phyloP scores from a whole-genome alignment of 176 grass and related monocot species.

The Oryza glumipatula region DNA sequence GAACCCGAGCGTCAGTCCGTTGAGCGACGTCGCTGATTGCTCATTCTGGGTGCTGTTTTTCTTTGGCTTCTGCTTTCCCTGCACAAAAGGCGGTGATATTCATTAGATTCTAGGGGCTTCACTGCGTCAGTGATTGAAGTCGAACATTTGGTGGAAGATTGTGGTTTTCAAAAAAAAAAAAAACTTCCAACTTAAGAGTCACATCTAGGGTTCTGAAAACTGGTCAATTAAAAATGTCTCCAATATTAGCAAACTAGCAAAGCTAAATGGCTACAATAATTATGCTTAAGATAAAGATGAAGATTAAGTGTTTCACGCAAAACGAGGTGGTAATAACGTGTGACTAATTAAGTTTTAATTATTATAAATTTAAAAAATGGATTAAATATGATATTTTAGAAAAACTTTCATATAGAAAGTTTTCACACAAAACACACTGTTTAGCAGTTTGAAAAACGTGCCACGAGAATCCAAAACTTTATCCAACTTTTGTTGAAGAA shows the following conservation, averaged over 20 bases:
- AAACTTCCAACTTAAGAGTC: background rate
- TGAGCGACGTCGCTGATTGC: constrained; percentile 41
- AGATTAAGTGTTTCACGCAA: too few species aligned
- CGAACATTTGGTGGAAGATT: background rate
- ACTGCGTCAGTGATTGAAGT: too few species aligned
- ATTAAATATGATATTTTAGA: too few species aligned
- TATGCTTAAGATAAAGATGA: background rate
- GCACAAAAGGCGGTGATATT: background rate
- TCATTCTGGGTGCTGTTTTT: constrained; percentile 39
- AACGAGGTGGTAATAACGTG: too few species aligned
- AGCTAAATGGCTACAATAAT: background rate
- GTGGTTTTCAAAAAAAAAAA: constrained; percentile 3
- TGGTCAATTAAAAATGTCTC: background rate
- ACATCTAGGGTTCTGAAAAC: background rate
- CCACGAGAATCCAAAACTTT: too few species aligned
- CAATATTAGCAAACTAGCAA: background rate
- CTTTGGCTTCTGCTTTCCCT: constrained; percentile 53
- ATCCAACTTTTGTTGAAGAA: too few species aligned
- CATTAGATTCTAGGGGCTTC: background rate
- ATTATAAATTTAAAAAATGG: too few species aligned
- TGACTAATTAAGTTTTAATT: too few species aligned
- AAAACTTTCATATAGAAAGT: too few species aligned
- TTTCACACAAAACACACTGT: too few species aligned
- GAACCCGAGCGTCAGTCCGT: constrained; percentile 61
- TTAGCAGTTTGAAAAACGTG: too few species aligned